A percentile compares a stretch with the other conserved stretches of the same genome.
Evolutionary conservation across 1,284 basidiomycete species (phyloP).

Genomic region (Caloboletus firmus): DNA sequence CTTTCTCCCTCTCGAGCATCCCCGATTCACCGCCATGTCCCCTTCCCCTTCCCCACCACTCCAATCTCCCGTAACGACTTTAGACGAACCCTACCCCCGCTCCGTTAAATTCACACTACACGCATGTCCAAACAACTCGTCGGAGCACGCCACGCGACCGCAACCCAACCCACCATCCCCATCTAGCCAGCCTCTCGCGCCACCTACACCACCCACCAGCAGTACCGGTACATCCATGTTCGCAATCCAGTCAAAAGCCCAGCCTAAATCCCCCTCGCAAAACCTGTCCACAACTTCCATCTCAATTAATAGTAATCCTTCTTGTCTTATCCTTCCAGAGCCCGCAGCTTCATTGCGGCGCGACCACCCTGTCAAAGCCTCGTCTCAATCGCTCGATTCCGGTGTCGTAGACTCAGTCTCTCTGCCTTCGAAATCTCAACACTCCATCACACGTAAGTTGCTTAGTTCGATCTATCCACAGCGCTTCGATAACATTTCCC

Average conservation of each 20-base stretch:
- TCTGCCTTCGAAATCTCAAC: constrained; percentile 9
- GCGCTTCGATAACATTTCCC: constrained; percentile 7
- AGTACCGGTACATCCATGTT: constrained; percentile 18
- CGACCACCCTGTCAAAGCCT: constrained; percentile 8
- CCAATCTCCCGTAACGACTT: constrained; percentile 24
- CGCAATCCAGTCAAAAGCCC: constrained; percentile 22
- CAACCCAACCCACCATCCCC: constrained; percentile 14
- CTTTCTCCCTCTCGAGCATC: constrained; percentile 12
- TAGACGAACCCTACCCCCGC: constrained; percentile 14
- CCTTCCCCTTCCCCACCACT: constrained; percentile 23
- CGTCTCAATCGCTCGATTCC: constrained; percentile 11
- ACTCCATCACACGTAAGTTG: constrained; percentile 29
- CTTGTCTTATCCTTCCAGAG: constrained; percentile 25
- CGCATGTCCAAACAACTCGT: constrained; percentile 1
- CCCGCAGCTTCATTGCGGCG: constrained; percentile 4
- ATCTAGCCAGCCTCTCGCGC: constrained; percentile 17
- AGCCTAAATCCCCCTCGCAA: constrained; percentile 24
- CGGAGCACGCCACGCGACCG: constrained; percentile 3
- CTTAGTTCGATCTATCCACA: neutral
- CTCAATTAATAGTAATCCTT: constrained; percentile 16
- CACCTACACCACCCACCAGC: constrained; percentile 17
- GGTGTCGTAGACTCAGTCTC: constrained; percentile 12
- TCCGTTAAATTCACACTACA: constrained; percentile 9
- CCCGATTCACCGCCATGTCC: constrained; percentile 31
- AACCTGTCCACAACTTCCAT: constrained; percentile 12